Evolutionary conservation across 2,329 filamentous ascomycete species (phyloP).

Genomic region (Aspergillus phoenicis): DNA sequence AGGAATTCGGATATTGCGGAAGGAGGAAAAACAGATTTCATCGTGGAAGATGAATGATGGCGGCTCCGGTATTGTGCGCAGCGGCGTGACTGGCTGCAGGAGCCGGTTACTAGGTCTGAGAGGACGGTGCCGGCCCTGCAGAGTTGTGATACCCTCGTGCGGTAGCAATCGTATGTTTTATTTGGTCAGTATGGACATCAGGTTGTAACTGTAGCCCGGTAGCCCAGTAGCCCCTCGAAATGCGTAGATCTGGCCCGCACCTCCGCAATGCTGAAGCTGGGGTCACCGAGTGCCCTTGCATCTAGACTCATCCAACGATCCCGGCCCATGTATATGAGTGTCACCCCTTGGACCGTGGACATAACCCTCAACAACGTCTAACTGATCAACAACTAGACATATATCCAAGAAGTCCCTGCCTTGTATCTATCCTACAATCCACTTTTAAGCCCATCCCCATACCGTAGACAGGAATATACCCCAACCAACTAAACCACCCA

Average conservation of each 20-base stretch:
- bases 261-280: not conserved
- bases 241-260: not conserved
- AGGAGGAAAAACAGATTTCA: slow-evolving; percentile 5
- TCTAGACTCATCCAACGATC: not conserved
- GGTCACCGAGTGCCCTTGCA: not conserved
- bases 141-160: slow-evolving; percentile 7
- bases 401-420: no score
- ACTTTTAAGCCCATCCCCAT: no score
- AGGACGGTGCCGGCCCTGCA: not conserved
- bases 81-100: slow-evolving; percentile 12
- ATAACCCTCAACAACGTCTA: not conserved
- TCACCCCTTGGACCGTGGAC: no score
- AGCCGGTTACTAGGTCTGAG: not conserved
- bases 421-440: no score
- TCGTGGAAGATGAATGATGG: slow-evolving; percentile 20
- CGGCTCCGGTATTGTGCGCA: slow-evolving; percentile 15
- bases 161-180: slow-evolving; percentile 11
- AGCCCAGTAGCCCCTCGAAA: not conserved
- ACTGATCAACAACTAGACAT: no score
- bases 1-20: slow-evolving; percentile 18
- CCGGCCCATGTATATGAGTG: no score
- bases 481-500: not conserved
- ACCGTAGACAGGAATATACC: not conserved
- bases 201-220: not conserved
- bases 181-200: slow-evolving; percentile 1